A percentile compares a stretch with the other conserved stretches of the same genome.
These are phyloP conservation scores for Tricholoma saponaceum DNA, from an alignment of 768 basidiomycete species.

Conservation along the genomic window DNA sequence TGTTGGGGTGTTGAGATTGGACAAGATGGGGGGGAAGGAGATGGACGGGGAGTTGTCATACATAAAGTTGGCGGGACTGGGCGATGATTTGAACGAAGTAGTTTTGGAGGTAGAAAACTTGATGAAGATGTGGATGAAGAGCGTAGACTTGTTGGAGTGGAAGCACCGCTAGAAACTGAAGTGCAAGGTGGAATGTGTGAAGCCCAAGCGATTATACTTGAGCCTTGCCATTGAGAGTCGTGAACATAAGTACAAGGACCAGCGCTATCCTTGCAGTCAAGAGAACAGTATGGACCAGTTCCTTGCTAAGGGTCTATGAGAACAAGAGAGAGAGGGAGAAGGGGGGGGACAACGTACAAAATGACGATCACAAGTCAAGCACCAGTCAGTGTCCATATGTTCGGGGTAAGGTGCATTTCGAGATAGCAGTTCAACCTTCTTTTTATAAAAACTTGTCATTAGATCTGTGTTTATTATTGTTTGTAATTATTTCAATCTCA, in stretches of 20 bases:
- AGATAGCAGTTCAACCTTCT: too few relatives aligned
- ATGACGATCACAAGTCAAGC: constrained; percentile 58
- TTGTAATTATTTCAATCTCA: too few relatives aligned
- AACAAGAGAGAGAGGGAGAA: constrained; percentile 16
- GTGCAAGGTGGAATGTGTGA: constrained; percentile 32
- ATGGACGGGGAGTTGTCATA: constrained; percentile 37
- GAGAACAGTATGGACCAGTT: constrained; percentile 50
- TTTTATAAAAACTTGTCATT: too few relatives aligned
- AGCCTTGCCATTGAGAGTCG: constrained; percentile 18
- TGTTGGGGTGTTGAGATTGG: constrained; percentile 30
- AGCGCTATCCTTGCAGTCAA: constrained; percentile 31
- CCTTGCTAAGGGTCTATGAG: constrained; percentile 22
- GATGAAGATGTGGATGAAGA: constrained; percentile 18
- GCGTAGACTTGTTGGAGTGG: too few relatives aligned
- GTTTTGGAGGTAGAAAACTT: constrained; percentile 29
- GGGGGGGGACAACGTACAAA: constrained; percentile 37
- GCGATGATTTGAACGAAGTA: constrained; percentile 32
- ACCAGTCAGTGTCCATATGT: constrained; percentile 66
- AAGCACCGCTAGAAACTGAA: constrained; percentile 6
- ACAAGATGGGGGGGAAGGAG: constrained; percentile 23
- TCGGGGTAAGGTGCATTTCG: too few relatives aligned
- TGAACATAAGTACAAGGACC: constrained; percentile 19
- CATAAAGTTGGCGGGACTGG: constrained; percentile 48
- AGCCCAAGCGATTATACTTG: constrained; percentile 44
- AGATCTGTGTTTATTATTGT: too few relatives aligned